Evolutionary conservation across 257 asterid species (phyloP).

Genomic region (Primulina tabacum): DNA sequence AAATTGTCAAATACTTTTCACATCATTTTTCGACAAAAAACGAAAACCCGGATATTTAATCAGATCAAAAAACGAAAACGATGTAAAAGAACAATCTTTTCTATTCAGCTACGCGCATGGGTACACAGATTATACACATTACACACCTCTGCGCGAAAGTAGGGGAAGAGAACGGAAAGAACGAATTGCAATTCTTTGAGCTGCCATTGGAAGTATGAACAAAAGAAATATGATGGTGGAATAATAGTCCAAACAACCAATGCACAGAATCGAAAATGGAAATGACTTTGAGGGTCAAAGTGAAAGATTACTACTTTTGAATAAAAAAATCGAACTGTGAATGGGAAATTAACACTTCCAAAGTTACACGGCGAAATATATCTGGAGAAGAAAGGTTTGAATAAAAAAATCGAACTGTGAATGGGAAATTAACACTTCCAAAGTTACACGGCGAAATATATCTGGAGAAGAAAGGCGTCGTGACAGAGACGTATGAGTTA

Average conservation of each 20-base stretch:
- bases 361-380: too few species aligned
- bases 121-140: neutral
- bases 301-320: too few species aligned
- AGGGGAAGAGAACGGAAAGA: slow-evolving; percentile 54
- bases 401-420: too few species aligned
- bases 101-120: neutral
- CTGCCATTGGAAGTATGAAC: slow-evolving; percentile 44
- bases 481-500: too few species aligned
- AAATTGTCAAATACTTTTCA: neutral
- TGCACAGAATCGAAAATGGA: neutral
- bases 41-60: neutral
- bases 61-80: neutral
- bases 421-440: too few species aligned
- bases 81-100: neutral
- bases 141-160: slow-evolving; percentile 42
- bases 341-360: too few species aligned
- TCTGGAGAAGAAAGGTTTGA: too few species aligned
- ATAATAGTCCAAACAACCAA: too few species aligned
- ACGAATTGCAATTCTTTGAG: slow-evolving; percentile 63
- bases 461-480: too few species aligned
- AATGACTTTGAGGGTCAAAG: neutral
- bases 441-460: too few species aligned
- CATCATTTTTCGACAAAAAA: neutral
- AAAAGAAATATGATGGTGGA: too few species aligned
- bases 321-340: too few species aligned